Evolutionary conservation across 2,329 filamentous ascomycete species (phyloP), one percentile per base, ranked within the genome.

Genomic region (Fusarium sp.): DNA sequence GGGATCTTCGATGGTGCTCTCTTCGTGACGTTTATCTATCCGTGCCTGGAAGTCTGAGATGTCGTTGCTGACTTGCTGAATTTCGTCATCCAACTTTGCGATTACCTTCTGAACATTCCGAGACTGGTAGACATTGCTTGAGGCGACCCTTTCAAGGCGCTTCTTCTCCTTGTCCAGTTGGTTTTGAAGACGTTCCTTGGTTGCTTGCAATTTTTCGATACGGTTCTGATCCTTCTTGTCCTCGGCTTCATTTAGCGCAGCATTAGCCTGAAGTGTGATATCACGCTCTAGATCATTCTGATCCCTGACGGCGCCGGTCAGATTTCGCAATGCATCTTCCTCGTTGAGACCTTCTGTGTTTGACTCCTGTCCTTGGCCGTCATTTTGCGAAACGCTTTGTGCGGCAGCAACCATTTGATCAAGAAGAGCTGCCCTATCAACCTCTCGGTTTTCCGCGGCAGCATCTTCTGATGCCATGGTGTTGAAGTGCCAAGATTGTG

Each of bases 281-380:
- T 97, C 94, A 65, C 94, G 88, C 79, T 98, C 95, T 21, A 98
- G 82, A 62, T 98, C 94, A 81, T 94, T 91, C 78, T 98, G 95
- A 74, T 97, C 90, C 59, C 93, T 89, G 22, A 96, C 89, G 60
- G 90, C 86, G 52, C 89, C 87, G 6, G 91, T 89, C 40, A 94
- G 81, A 43, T 86, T 86, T 59, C 85, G 83, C 28, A 94, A 81
- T 21, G 87, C 86, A 52, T 84, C 84, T 42, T 86, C 85, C 74
- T 92, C 90, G 65, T 89, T 87, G 60, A 86, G 76, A 7, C 69
- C 75, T 14, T 73, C 72, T 9, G 69, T 75, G 49, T 57, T 46
- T 24, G 60, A 44, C 15, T 49, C 46, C 53, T 61, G 44, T 36
- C 59, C 51, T 21, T 57, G 46, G 2, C 22, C 39, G n/a, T 62